Percentiles rank a stretch among this genome's conserved stretches.
Conservation (phyloP, 2,329 filamentous ascomycete species). For the Aspergillus chevalieri region DNA sequence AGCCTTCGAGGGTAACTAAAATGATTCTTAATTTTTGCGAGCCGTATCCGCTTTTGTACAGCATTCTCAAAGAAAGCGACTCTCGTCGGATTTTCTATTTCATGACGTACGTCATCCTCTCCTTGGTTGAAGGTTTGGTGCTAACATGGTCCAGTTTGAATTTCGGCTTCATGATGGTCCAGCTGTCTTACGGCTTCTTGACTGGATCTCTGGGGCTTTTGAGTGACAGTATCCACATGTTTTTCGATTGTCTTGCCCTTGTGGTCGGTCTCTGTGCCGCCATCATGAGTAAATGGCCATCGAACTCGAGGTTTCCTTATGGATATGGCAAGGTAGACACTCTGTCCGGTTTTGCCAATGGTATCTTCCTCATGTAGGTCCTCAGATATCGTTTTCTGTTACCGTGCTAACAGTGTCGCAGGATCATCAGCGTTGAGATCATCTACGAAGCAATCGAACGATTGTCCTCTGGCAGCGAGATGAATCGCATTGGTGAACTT, state of each 20-base stretch:
- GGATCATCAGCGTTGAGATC: slow-evolving; percentile 91
- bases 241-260: slow-evolving; percentile 93
- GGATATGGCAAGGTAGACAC: slow-evolving; percentile 97
- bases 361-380: slow-evolving; percentile 79
- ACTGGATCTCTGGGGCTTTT: slow-evolving; percentile 92
- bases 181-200: slow-evolving; percentile 87
- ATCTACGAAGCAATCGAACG: slow-evolving; percentile 90
- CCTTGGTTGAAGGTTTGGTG: not conserved
- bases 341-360: slow-evolving; percentile 91
- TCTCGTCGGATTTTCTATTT: slow-evolving; percentile 96
- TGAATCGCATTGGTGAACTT: slow-evolving; percentile 77
- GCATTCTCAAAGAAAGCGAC: slow-evolving; percentile 83
- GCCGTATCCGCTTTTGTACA: slow-evolving; percentile 70
- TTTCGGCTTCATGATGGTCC: slow-evolving; percentile 88
- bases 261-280: slow-evolving; percentile 84
- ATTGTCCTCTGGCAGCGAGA: slow-evolving; percentile 73
- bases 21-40: slow-evolving; percentile 65
- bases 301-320: slow-evolving; percentile 82
- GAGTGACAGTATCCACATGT: slow-evolving; percentile 98
- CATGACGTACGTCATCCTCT: slow-evolving; percentile 60
- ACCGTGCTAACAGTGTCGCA: slow-evolving; percentile 30
- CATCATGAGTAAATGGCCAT: slow-evolving; percentile 94
- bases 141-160: slow-evolving; percentile 61
- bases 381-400: not conserved
- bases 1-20: slow-evolving; percentile 63